phyloP scores from a whole-genome alignment of 768 basidiomycete species.

The Leccinum obscurum region DNA sequence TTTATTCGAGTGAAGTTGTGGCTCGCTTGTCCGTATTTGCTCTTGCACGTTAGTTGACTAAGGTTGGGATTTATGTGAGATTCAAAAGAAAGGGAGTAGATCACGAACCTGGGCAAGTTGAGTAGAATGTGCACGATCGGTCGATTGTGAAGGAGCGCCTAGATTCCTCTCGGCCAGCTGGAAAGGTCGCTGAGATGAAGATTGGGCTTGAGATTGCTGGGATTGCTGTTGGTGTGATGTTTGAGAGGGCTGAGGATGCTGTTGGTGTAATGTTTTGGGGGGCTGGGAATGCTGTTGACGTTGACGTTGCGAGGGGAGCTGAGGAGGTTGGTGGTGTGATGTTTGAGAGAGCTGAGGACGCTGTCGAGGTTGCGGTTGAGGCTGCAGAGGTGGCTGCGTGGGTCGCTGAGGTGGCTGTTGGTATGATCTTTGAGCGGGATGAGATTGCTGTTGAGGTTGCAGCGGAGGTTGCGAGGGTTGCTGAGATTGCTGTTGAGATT shows the following conservation, averaged over 20 bases:
- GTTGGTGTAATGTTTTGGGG: neutral
- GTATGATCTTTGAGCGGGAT: neutral
- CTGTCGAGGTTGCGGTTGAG: neutral
- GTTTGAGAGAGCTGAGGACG: neutral
- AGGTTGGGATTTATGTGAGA: conserved; percentile 1
- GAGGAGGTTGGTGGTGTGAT: neutral
- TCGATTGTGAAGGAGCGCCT: conserved; percentile 1
- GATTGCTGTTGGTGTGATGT: neutral
- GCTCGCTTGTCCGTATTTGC: conserved; percentile 2
- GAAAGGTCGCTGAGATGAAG: neutral
- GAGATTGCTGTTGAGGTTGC: conserved; percentile 1
- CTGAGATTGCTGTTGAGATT: conserved; percentile 3
- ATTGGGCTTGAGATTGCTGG: conserved; percentile 5
- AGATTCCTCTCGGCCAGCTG: neutral
- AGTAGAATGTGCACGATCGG: neutral
- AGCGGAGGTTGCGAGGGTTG: neutral
- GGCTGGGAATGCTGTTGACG: neutral
- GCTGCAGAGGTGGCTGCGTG: neutral
- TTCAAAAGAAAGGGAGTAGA: neutral
- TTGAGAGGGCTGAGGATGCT: neutral
- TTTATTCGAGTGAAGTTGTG: conserved; percentile 4
- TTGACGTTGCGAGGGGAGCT: conserved; percentile 1
- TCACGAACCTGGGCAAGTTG: conserved; percentile 8
- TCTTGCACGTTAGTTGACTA: conserved; percentile 9
- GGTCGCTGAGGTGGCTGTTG: neutral